Percentiles rank a stretch among this genome's conserved stretches.
phyloP scores from a whole-genome alignment of 2,329 filamentous ascomycete species.

The Zalaria obscura region DNA sequence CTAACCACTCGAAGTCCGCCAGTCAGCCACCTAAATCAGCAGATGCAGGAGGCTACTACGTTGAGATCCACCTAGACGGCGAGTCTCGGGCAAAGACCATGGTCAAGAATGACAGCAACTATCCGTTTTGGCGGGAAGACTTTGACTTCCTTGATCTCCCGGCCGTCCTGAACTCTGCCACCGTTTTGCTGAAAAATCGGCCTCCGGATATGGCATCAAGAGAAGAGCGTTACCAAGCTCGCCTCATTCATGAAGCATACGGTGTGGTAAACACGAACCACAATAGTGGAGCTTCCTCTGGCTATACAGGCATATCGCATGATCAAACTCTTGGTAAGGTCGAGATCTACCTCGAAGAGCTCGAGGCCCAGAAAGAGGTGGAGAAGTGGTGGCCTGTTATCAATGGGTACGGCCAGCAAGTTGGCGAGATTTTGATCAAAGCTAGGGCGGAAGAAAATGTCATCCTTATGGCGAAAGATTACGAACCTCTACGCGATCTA shows the following conservation, averaged over 20 bases:
- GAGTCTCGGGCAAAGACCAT: constrained; percentile 65
- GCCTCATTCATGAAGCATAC: constrained; percentile 23
- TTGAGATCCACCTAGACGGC: constrained; percentile 66
- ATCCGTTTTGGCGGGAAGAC: constrained; percentile 72
- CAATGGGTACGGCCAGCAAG: constrained; percentile 59
- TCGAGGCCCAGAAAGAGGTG: constrained; percentile 62
- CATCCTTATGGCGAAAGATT: constrained; percentile 75
- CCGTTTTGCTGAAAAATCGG: constrained; percentile 55
- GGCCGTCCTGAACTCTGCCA: constrained; percentile 51
- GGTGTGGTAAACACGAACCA: constrained; percentile 15
- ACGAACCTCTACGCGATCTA: constrained; percentile 66
- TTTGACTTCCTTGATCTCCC: constrained; percentile 66
- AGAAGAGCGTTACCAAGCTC: constrained; percentile 23
- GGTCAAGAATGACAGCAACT: constrained; percentile 54
- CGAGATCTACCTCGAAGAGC: constrained; percentile 66
- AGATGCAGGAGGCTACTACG: constrained; percentile 52
- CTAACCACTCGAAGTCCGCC: constrained; percentile 5
- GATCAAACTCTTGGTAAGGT: constrained; percentile 51
- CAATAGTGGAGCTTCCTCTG: constrained; percentile 18
- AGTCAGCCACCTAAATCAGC: constrained; percentile 1
- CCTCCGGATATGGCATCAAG: constrained; percentile 18
- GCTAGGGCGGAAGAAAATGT: constrained; percentile 78
- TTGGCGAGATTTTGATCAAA: constrained; percentile 76
- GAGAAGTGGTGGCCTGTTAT: constrained; percentile 78
- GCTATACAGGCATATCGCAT: constrained; percentile 31